Percentiles rank a stretch among this genome's conserved stretches.
These are phyloP conservation scores for Hibiscus syriacus DNA, from an alignment of 345 rosid genomes.

Conservation along the genomic window DNA sequence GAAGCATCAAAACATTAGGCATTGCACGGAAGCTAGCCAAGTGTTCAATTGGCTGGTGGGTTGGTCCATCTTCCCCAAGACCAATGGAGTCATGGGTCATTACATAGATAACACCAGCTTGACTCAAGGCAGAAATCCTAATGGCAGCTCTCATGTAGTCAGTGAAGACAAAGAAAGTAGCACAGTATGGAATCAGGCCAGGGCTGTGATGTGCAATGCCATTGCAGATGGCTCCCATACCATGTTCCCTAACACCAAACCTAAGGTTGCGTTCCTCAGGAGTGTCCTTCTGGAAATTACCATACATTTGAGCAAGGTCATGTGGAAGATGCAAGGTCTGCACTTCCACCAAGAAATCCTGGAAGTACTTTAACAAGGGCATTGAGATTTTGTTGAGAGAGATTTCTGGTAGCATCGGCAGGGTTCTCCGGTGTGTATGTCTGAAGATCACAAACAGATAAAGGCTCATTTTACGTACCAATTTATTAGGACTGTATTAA, in stretches of 20 bases:
- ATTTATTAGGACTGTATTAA: neutral
- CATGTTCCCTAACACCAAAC: slow-evolving; percentile 97
- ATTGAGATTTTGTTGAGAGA: slow-evolving; percentile 83
- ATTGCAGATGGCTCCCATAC: slow-evolving; percentile 94
- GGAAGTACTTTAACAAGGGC: slow-evolving; percentile 77
- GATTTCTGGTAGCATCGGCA: slow-evolving; percentile 89
- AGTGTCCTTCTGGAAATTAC: slow-evolving; percentile 85
- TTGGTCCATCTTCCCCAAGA: slow-evolving; percentile 99
- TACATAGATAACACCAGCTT: slow-evolving; percentile 90
- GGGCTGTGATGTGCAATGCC: slow-evolving; percentile 92
- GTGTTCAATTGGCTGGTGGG: slow-evolving; percentile 98
- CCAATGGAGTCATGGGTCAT: slow-evolving; percentile 99
- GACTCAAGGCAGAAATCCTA: slow-evolving; percentile 76
- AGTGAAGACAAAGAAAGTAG: slow-evolving; percentile 99
- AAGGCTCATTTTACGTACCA: slow-evolving; percentile 14
- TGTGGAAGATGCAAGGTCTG: slow-evolving; percentile 97
- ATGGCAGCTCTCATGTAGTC: slow-evolving; percentile 99
- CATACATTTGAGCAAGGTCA: slow-evolving; percentile 85
- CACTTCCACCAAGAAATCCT: slow-evolving; percentile 95
- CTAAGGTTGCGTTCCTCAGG: slow-evolving; percentile 89
- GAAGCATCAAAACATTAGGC: slow-evolving; percentile 94
- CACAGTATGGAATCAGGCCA: slow-evolving; percentile 91
- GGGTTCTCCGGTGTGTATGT: slow-evolving; percentile 82
- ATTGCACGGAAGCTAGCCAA: slow-evolving; percentile 98
- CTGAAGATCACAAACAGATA: slow-evolving; percentile 34